Evolutionary conservation across 768 basidiomycete species (phyloP), one percentile per base, ranked within the genome.

Genomic region (Vararia minispora): DNA sequence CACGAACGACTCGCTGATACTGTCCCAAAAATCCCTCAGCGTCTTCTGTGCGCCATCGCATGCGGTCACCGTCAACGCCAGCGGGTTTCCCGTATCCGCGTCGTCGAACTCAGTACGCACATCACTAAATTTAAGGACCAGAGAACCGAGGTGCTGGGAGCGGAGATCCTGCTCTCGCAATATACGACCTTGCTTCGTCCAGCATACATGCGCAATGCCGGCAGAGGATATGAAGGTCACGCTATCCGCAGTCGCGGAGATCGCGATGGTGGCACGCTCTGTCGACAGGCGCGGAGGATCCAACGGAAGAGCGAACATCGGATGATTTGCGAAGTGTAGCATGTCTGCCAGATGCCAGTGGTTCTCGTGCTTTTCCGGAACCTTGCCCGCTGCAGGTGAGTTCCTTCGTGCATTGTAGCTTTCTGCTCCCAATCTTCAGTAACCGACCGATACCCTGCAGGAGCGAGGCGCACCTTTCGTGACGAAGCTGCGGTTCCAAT

Each of bases 241-340:
- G 4, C 12, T 12, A 12, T 23, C 21, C 12, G 3, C 3, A 13
- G 13, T 9, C 17, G 34, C 20, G 8, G 11, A 7, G 17, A 23
- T 35, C 11, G 22, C 21, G 18, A 35, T 12, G 9, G 34, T 18
- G 17, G 22, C 34, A 5, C 11, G 34, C 34, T 12, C 13, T 8
- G 16, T 24, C 12, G 18, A 13, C n/a, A n/a, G n/a, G n/a, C n/a
- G n/a, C 8, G 34, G 34, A 9, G 6, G 13, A 23, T 35, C 34
- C n/a, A 9, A 9, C 8, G 34, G 34, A 9, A 35, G 22, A 12
- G 34, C 34, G 16, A 35, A 35, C 18, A 35, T 20, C 16, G 16
- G 34, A 23, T 35, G 34, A 12, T 18, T n/a, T 23, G 34, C 34
- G 34, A 35, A 23, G 12, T 35, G 34, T 7, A 35, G 34, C 34